These are phyloP conservation scores for Roridomyces roridus DNA, from an alignment of 768 basidiomycete species.

Conservation along the genomic window DNA sequence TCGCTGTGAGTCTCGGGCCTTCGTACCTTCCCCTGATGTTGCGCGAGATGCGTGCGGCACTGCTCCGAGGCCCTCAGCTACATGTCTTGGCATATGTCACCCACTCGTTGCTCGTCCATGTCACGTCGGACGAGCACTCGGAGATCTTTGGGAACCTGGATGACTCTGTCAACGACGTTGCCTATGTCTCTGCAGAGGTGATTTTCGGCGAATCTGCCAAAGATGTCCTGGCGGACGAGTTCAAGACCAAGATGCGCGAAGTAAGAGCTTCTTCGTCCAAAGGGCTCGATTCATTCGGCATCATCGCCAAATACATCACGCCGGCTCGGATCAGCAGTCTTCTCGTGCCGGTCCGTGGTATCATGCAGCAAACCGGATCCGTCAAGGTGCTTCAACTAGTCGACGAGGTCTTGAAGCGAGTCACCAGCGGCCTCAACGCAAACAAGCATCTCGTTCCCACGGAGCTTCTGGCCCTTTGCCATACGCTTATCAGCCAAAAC, in stretches of 20 bases:
- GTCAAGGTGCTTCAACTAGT: constrained; percentile 81
- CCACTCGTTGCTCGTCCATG: constrained; percentile 82
- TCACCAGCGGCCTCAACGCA: constrained; percentile 83
- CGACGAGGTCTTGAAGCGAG: constrained; percentile 86
- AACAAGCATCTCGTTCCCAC: constrained; percentile 74
- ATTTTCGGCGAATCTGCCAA: constrained; percentile 94
- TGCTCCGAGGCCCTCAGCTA: constrained; percentile 90
- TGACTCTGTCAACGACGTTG: constrained; percentile 76
- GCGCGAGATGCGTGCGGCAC: constrained; percentile 82
- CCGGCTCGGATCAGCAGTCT: constrained; percentile 78
- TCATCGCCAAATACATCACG: constrained; percentile 79
- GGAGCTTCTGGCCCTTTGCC: constrained; percentile 82
- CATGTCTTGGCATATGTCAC: constrained; percentile 88
- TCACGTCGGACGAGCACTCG: constrained; percentile 68
- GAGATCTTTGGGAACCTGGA: constrained; percentile 70
- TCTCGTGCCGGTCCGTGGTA: constrained; percentile 77
- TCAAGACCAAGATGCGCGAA: constrained; percentile 95
- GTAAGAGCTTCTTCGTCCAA: constrained; percentile 83
- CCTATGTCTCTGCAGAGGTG: constrained; percentile 85
- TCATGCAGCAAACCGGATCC: constrained; percentile 87
- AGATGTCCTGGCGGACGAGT: constrained; percentile 86
- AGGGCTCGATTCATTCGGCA: constrained; percentile 85
- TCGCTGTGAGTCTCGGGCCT: constrained; percentile 75
- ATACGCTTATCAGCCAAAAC: constrained; percentile 91
- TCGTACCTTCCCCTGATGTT: constrained; percentile 75